These are phyloP conservation scores for Blumeria graminis DNA, from an alignment of 2,329 filamentous ascomycete genomes.

Conservation along the genomic window DNA sequence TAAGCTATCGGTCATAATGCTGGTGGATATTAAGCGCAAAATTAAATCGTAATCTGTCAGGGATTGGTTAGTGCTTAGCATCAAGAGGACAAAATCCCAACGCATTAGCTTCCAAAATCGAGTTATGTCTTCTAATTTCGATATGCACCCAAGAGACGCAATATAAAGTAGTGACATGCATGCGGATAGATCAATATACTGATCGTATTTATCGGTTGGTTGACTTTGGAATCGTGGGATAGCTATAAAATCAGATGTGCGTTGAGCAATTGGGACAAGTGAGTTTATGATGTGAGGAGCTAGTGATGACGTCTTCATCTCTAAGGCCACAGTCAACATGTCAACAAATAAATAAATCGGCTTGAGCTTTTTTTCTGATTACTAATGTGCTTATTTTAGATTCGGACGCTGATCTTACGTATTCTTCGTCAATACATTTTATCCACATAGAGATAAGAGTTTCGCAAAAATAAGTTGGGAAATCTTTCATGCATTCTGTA, in stretches of 20 bases:
- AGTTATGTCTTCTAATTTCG: constrained; percentile 13
- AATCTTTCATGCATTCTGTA: constrained; percentile 23
- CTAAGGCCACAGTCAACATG: constrained; percentile 37
- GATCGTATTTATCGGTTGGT: constrained; percentile 22
- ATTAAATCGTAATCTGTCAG: constrained; percentile 36
- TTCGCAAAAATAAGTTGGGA: constrained; percentile 37
- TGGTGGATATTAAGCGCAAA: constrained; percentile 41
- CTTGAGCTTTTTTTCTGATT: constrained; percentile 20
- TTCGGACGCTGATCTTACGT: constrained; percentile 9
- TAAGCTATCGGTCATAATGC: constrained; percentile 35
- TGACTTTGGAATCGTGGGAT: constrained; percentile 20
- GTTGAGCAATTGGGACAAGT: constrained; percentile 29
- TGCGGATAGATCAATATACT: constrained; percentile 34
- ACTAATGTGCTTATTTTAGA: background rate
- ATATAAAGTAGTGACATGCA: constrained; percentile 43
- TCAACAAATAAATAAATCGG: constrained; percentile 43
- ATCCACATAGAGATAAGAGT: constrained; percentile 44
- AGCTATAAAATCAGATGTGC: constrained; percentile 30
- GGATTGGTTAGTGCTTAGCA: constrained; percentile 43
- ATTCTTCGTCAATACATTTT: constrained; percentile 36
- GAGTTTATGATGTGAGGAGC: constrained; percentile 33
- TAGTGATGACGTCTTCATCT: constrained; percentile 32
- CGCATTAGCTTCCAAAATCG: constrained; percentile 45
- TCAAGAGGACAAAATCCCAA: constrained; percentile 38
- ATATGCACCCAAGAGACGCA: constrained; percentile 32